Evolutionary conservation across 2,329 filamentous ascomycete genomes (phyloP), one percentile per base, ranked within the genome.

Genomic region (Blumeriella jaapii): DNA sequence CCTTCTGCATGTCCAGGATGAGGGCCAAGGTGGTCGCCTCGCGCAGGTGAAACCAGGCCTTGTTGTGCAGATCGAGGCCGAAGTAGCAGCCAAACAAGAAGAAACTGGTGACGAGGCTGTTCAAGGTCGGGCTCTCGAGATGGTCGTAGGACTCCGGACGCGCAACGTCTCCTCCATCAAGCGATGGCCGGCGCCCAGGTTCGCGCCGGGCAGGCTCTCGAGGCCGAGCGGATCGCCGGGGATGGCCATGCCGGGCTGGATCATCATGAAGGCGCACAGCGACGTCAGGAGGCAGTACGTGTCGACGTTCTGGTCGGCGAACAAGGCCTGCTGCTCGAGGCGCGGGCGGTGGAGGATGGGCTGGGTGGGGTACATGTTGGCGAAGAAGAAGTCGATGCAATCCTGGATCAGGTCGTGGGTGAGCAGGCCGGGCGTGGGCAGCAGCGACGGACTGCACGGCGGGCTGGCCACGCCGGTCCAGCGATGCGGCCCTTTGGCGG

Each of bases 41-140:
- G 16, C 82, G 74, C 7, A 89, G 62, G 54, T 84, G 75, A 52
- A 77, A 86, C 82, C 82, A 89, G 1, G 81, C 82, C 55, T 77
- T 76, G 43, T 81, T 75, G 54, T 86, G 79, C 54, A 77, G 66
- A 43, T 85, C 79, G 29, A 83, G 61, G 23, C 74, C 78, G 41
- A 80, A 78, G 54, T 79, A 74, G 39, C 77, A 78, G 23, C 72
- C 78, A 49, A 83, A 86, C 16, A 89, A 56, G 55, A 89, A 86
- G 57, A 82, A 85, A 35, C 78, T 85, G n/a, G 79, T 84, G 39
- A 77, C 73, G 9, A 83, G 56, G 28, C 63, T 69, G 48, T 74
- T 72, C 39, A 70, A 55, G 6, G 63, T 71, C 6, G 74, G 67
- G 10, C 60, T 60, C 33, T 73, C 70, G 19, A 71, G 61, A 43